Base-by-base conservation (phyloP, 176 grass and related monocot species). In the Carex littledalei region DNA sequence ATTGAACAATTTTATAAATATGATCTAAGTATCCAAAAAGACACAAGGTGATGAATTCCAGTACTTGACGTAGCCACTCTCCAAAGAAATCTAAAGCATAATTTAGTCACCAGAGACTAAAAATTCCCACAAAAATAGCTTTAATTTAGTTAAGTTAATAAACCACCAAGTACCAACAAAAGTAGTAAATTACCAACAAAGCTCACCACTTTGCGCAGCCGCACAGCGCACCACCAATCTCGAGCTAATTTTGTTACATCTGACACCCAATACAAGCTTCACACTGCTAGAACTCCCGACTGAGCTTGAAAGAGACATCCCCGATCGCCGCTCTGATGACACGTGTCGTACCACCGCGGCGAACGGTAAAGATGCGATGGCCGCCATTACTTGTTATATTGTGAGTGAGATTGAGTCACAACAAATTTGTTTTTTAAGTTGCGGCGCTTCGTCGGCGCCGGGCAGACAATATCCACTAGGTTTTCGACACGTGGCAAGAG, bases 181-280 rank as follows among this genome's bases (percentile, higher is more conserved):
- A 50, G 47, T 50, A 77, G 16, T 83, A 0, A 84, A 60, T 78
- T 54, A 74, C 47, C 78, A 43, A 62, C 32, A 86, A 83, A 68
- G 77, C 91, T 98, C 85, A 98, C 96, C 87, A 39, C 63, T 92
- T 10, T 86, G 73, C 12, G 97, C 63, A 45, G 91, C 81, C 37
- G 91, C 84, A 72, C 97, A 99, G 17, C 93, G 91, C 61, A 96
- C 97, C 20, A 92, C 88, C 81, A 88, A 85, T n/a, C 91, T 87
- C 10, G 91, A 86, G n/a, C 81, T 67, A 43, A 85, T 39, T 22
- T 81, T 87, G 17, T n/a, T 24, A 21, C 37, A 60, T 63, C 49
- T 34, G n/a, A 84, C 81, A 39, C 63, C 78, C 26, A 70, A 16
- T 9, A 73, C 88, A 63, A 59, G 21, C 63, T 54, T 35, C 29